Evolutionary conservation across 306 rosid genomes (phyloP).

Genomic region (Phaseolus lunatus): DNA sequence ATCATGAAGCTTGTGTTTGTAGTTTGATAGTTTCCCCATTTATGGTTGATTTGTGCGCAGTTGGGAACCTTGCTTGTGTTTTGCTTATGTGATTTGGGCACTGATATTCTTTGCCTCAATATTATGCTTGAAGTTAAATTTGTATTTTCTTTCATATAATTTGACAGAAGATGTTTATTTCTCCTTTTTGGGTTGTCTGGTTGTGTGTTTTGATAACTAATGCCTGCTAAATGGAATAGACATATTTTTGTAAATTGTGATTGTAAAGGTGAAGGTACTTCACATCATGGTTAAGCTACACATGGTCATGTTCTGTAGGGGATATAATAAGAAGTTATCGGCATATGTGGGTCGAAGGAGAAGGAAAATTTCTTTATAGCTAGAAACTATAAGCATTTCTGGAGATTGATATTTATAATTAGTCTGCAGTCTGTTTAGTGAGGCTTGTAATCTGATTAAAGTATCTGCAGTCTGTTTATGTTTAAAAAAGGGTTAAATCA

Average conservation of each 20-base stretch:
- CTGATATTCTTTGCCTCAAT: constrained; percentile 2
- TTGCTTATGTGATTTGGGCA: not conserved
- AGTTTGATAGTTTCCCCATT: constrained; percentile 12
- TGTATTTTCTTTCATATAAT: not conserved
- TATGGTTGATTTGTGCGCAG: not conserved
- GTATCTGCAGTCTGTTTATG: not conserved
- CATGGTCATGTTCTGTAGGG: not conserved
- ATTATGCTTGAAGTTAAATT: not conserved
- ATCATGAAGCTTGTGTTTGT: constrained; percentile 27
- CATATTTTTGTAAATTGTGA: not conserved
- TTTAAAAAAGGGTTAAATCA: not conserved
- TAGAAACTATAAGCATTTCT: not conserved
- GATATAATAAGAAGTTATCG: not conserved
- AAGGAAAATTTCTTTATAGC: not conserved
- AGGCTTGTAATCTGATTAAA: constrained; percentile 3
- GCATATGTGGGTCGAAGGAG: not conserved
- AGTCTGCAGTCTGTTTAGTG: not conserved
- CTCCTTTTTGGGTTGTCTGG: not conserved
- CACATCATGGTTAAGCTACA: not conserved
- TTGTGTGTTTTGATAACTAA: not conserved
- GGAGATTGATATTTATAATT: constrained; percentile 7
- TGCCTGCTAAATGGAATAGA: constrained; percentile 4
- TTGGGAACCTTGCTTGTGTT: constrained; percentile 22
- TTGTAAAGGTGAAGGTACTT: constrained; percentile 8
- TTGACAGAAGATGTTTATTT: not conserved